A percentile compares a stretch with the other conserved stretches of the same genome.
Evolutionary conservation across 768 basidiomycete genomes (phyloP).

Genomic region (Boletus speciosus): DNA sequence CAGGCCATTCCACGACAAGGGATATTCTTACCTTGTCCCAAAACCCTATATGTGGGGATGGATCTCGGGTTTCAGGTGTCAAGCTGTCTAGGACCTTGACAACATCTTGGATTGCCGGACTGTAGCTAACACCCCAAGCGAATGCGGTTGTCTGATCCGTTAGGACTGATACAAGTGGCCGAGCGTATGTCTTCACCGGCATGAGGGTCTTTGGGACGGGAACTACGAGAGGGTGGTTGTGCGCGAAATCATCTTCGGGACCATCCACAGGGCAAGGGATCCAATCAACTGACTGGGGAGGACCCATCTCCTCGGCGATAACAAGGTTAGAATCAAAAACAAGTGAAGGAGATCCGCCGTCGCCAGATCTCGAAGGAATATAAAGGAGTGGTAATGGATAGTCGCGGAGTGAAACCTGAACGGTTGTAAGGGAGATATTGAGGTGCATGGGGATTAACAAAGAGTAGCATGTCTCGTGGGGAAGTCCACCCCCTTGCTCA

Average conservation of each 20-base stretch:
- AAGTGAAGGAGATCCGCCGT: conserved; percentile 43
- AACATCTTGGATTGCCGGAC: conserved; percentile 82
- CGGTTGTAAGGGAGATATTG: conserved; percentile 58
- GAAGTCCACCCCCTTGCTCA: conserved; percentile 65
- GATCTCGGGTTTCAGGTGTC: conserved; percentile 72
- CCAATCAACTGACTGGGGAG: conserved; percentile 64
- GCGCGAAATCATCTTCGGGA: conserved; percentile 48
- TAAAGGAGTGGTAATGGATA: conserved; percentile 85
- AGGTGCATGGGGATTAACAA: conserved; percentile 83
- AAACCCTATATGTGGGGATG: conserved; percentile 81
- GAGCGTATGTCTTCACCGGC: conserved; percentile 91
- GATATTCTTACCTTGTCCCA: conserved; percentile 80
- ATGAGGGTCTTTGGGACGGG: conserved; percentile 86
- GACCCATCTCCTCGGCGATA: conserved; percentile 83
- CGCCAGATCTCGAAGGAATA: conserved; percentile 48
- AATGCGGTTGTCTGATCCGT: conserved; percentile 66
- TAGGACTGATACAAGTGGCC: conserved; percentile 65
- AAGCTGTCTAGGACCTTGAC: conserved; percentile 80
- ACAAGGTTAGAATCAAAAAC: conserved; percentile 76
- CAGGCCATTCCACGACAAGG: not conserved
- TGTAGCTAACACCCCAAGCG: conserved; percentile 87
- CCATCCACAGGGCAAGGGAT: conserved; percentile 63
- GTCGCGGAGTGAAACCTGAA: conserved; percentile 69
- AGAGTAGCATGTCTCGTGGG: conserved; percentile 66
- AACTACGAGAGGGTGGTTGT: conserved; percentile 52